Evolutionary conservation across 805 yeast genomes (phyloP).

Genomic region (Hanseniaspora guilliermondii): DNA sequence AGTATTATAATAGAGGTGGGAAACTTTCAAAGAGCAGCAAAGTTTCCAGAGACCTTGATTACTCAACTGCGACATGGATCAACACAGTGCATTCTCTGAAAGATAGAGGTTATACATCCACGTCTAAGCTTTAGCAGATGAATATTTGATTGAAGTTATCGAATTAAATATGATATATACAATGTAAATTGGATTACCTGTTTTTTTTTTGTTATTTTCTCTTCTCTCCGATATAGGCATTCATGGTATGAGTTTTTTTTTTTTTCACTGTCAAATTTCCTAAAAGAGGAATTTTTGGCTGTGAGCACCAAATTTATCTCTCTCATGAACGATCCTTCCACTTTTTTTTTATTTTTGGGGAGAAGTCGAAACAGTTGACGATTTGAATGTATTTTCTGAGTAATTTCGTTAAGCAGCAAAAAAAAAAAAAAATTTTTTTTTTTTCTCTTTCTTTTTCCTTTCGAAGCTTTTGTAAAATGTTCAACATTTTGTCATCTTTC

Average conservation of each 20-base stretch:
- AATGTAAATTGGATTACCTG: background rate
- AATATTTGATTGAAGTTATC: too few relatives aligned
- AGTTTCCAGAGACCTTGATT: slow-evolving; percentile 45
- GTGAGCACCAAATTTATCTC: background rate
- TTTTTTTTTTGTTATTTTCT: background rate
- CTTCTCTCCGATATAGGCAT: background rate
- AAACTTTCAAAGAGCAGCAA: slow-evolving; percentile 42
- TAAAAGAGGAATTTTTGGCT: background rate
- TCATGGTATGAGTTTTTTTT: background rate
- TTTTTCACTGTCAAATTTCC: too few relatives aligned
- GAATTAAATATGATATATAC: background rate
- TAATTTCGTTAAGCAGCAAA: too few relatives aligned
- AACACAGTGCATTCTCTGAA: slow-evolving; percentile 59
- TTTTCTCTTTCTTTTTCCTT: too few relatives aligned
- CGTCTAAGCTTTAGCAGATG: background rate
- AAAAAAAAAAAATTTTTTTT: too few relatives aligned
- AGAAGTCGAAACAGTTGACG: too few relatives aligned
- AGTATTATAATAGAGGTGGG: slow-evolving; percentile 54
- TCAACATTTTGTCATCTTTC: too few relatives aligned
- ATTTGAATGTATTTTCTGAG: too few relatives aligned
- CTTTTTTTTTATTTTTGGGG: background rate
- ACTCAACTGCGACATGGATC: slow-evolving; percentile 61
- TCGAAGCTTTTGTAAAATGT: too few relatives aligned
- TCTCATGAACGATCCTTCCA: background rate
- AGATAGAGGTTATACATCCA: slow-evolving; percentile 35